phyloP scores from a whole-genome alignment of 805 yeast species.

The Lipomyces lipofer region DNA sequence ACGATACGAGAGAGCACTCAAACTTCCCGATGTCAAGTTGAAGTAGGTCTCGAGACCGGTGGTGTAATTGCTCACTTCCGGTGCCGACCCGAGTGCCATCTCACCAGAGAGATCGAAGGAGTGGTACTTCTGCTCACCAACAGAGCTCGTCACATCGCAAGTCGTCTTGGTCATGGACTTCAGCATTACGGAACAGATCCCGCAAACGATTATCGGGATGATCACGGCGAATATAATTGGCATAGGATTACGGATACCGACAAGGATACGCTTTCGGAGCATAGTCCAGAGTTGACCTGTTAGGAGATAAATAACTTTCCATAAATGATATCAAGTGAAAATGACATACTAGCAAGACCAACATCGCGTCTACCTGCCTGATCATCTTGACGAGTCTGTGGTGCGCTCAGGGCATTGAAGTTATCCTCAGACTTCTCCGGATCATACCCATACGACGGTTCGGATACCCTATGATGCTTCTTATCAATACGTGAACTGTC shows the following conservation, averaged over 20 bases:
- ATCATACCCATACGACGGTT: too few relatives aligned
- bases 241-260: constrained; percentile 10
- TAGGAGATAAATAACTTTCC: not conserved
- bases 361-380: too few relatives aligned
- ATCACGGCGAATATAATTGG: not conserved
- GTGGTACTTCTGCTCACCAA: not conserved
- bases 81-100: not conserved
- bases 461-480: too few relatives aligned
- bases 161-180: not conserved
- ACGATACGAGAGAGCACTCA: not conserved
- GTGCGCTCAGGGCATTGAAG: too few relatives aligned
- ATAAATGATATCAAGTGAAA: not conserved
- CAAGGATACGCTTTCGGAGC: constrained; percentile 4
- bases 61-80: not conserved
- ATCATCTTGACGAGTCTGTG: too few relatives aligned
- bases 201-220: constrained; percentile 6
- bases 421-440: too few relatives aligned
- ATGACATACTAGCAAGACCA: too few relatives aligned
- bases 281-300: constrained; percentile 8
- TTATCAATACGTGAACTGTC: too few relatives aligned
- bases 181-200: not conserved
- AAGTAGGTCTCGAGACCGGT: not conserved
- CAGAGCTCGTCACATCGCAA: not conserved
- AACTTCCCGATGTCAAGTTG: not conserved
- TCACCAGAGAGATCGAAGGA: not conserved